Evolutionary conservation across 306 rosid species (phyloP).

Genomic region (Cercis canadensis): DNA sequence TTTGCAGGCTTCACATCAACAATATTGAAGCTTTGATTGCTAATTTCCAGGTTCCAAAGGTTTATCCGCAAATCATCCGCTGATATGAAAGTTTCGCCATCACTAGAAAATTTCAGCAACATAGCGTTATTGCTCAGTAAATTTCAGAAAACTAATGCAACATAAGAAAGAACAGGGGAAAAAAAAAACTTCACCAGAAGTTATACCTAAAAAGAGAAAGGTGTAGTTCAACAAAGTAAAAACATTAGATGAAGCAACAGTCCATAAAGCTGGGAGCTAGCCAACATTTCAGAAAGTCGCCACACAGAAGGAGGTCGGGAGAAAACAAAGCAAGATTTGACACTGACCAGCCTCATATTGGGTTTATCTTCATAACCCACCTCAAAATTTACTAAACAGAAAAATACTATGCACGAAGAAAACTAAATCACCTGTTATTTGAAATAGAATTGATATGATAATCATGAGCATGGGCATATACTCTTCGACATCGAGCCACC

Average conservation of each 20-base stretch:
- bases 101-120: constrained; percentile 54
- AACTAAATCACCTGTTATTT: constrained; percentile 81
- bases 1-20: constrained; percentile 98
- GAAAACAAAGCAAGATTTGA: neutral
- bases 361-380: neutral
- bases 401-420: neutral
- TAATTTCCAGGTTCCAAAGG: constrained; percentile 98
- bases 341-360: neutral
- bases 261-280: neutral
- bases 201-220: neutral
- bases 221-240: neutral
- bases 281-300: constrained; percentile 24
- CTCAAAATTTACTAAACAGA: neutral
- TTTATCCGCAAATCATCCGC: constrained; percentile 99
- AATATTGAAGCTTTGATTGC: constrained; percentile 97
- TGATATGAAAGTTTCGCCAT: constrained; percentile 98
- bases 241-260: constrained; percentile 22
- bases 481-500: constrained; percentile 94
- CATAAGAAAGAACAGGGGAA: constrained; percentile 2
- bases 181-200: neutral
- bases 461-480: constrained; percentile 99
- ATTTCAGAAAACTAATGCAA: constrained; percentile 19
- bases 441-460: constrained; percentile 98
- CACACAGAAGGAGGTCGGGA: neutral
- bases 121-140: constrained; percentile 18